Evolutionary conservation across 2,329 filamentous ascomycete species (phyloP).

Genomic region (Neopestalotiopsis sp.): DNA sequence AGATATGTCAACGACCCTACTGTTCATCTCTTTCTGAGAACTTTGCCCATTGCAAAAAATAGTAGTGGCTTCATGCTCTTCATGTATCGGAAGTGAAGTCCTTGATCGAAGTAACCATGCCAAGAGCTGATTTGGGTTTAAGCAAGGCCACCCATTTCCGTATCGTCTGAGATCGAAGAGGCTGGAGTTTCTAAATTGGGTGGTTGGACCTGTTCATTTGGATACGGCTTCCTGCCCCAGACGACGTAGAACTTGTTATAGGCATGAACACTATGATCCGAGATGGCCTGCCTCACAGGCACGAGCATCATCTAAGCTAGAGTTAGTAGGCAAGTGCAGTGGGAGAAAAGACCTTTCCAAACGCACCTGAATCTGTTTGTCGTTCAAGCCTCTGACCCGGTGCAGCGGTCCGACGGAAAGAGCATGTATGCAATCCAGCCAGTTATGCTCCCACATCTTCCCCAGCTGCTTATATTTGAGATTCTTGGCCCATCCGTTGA

Average conservation of each 20-base stretch:
- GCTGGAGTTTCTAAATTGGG: background rate
- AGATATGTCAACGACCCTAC: too few species aligned
- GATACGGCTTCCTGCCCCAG: constrained; percentile 54
- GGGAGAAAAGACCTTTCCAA: background rate
- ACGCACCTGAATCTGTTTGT: constrained; percentile 55
- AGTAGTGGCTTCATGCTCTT: background rate
- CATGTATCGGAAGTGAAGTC: background rate
- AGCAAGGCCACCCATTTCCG: constrained; percentile 4
- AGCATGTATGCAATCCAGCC: constrained; percentile 48
- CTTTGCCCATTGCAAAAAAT: background rate
- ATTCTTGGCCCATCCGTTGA: constrained; percentile 59
- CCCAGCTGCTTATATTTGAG: constrained; percentile 48
- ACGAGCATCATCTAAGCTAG: constrained; percentile 49
- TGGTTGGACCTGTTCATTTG: constrained; percentile 30
- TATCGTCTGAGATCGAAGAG: background rate
- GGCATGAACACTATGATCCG: constrained; percentile 51
- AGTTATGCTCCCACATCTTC: constrained; percentile 49
- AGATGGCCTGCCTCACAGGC: constrained; percentile 52
- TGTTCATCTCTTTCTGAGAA: too few species aligned
- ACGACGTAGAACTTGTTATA: constrained; percentile 57
- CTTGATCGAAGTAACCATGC: background rate
- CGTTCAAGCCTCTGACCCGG: constrained; percentile 44
- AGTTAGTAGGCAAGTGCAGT: background rate
- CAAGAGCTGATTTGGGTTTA: background rate
- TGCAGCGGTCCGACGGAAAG: constrained; percentile 48